Evolutionary conservation across 2,329 filamentous ascomycete species (phyloP), one percentile per base, ranked within the genome.

Genomic region (Mariannaea sp.): DNA sequence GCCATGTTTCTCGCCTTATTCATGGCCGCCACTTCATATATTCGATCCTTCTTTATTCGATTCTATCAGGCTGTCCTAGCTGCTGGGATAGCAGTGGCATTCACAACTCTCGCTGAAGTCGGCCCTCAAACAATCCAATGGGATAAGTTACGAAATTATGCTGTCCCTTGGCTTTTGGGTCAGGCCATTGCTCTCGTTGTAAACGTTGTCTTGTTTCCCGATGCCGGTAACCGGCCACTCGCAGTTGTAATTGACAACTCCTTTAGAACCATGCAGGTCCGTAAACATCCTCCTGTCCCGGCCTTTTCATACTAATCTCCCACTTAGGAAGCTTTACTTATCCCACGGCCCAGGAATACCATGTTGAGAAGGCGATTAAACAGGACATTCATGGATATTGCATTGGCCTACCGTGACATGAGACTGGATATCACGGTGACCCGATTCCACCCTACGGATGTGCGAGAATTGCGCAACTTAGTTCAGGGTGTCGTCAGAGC

Each of bases 391-490:
- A 80, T 84, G 53, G 76, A 80, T 51, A 71, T 85, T 48, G 83
- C 82, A 12, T 73, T 81, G 56, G 78, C 77, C 2, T 77, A 81
- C 54, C 75, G 82, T 65, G 82, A 85, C 59, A 74, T 85, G 53
- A 74, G 75, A 10, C 75, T 83, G 46, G 82, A 84, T 48, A 73
- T 83, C n/a, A 80, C 81, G 1, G 68, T 84, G 4, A 82, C 80
- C 1, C 73, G 77, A 1, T 80, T 84, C 52, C 69, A 68, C 9
- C 80, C 81, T 2, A 68, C 72, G 9, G 80, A 84, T 61, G 71
- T 82, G 16, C 68, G 71, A 30, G 68, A 72, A 5, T 68, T 85
- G 24, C 76, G 82, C 47, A 84, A 85, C 59, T 68, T 77, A 3
- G 75, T 84, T 46, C 82, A 85, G 57, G 77, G 71, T 14, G 79